Evolutionary conservation across 495 filamentous ascomycete genomes (phyloP), one percentile per base, ranked within the genome.

Genomic region (Thozetella sp.): DNA sequence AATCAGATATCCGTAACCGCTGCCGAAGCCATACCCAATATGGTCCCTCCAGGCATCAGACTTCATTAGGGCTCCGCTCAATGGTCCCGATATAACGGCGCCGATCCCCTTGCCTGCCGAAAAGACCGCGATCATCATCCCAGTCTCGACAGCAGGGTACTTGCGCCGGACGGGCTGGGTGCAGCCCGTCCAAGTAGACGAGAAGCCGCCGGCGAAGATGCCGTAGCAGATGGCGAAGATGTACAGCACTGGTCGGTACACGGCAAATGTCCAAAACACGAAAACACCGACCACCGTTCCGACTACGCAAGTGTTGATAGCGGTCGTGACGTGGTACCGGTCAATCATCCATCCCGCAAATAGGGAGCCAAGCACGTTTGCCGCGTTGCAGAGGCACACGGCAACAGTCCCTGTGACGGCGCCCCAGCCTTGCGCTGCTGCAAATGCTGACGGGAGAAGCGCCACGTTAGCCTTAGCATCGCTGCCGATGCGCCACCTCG

Each of bases 151-250:
- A 72, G 81, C 40, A 86, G 81, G 30, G 86, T 76, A 48, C 12
- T 48, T n/a, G n/a, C 43, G 43, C 20, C 43, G 43, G 10, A 48
- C n/a, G 43, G 43, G 43, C 43, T 11, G 10, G 3, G 43, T 48
- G 43, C 9, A 11, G 1, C 81, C 86, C 1, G 82, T 76, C 79
- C 84, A 89, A 2, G 82, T 83, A 3, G 77, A 77, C 0, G 77
- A 80, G 61, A 83, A 88, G 0, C 84, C 82, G 27, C 88, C 87
- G 0, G 87, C 88, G 55, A 88, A 90, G 58, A 89, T 77, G 1
- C 88, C 89, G 69, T 89, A 90, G 1, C 82, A 65, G 12, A 90
- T 61, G 22, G 81, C 83, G 68, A 92, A 92, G 20, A 88, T 62
- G 54, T 79, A 82, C 4, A 91, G 77, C 27, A 84, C 69, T 1